These are phyloP conservation scores for Mrakia gelida DNA, from an alignment of 768 basidiomycete species.

Conservation along the genomic window DNA sequence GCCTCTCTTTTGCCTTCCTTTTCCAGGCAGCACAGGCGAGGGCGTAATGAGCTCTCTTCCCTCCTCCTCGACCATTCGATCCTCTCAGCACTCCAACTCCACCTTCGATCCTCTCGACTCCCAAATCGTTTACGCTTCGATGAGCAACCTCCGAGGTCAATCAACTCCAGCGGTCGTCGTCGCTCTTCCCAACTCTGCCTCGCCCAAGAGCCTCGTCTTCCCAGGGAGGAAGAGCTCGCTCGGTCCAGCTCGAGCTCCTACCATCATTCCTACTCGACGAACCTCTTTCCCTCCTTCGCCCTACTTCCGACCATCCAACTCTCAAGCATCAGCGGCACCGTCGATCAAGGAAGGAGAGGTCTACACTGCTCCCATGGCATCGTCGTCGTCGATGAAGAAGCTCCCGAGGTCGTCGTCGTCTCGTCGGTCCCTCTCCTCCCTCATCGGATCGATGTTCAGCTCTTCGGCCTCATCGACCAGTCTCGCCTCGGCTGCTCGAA, in stretches of 20 bases:
- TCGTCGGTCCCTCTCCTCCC: not conserved
- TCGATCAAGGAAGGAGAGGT: not conserved
- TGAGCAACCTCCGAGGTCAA: not conserved
- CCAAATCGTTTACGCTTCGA: constrained; percentile 7
- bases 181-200: not conserved
- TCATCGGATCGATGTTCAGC: constrained; percentile 11
- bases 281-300: not conserved
- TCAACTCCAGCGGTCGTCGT: constrained; percentile 1
- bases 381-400: not conserved
- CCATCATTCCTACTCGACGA: not conserved
- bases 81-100: not conserved
- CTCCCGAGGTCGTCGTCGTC: constrained; percentile 13
- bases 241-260: not conserved
- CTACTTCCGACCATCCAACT: not conserved
- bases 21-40: not conserved
- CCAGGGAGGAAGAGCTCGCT: not conserved
- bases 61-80: not conserved
- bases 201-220: not conserved
- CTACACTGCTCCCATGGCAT: not conserved
- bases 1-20: not conserved
- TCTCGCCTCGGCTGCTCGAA: not conserved
- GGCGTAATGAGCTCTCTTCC: not conserved
- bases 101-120: constrained; percentile 11
- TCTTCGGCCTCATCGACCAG: not conserved
- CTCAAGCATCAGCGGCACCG: not conserved